Base-by-base conservation (phyloP, 1,284 basidiomycete genomes). In the Veloporphyrellus conicus region DNA sequence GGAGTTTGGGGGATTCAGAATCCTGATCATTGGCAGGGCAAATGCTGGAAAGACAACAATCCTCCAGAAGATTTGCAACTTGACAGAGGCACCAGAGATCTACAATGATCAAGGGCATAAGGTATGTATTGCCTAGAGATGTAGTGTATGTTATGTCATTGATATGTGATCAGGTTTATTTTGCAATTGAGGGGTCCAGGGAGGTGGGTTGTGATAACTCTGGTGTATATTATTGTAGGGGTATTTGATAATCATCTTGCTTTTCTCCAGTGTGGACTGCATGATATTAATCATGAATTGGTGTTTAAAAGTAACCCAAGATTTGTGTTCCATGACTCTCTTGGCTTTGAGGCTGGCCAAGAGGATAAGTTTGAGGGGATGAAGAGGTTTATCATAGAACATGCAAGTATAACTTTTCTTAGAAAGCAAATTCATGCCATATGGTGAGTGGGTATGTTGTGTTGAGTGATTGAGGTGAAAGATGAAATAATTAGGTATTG, bases 41-140 rank as follows among this genome's bases (percentile, higher is more conserved):
- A 54, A 47, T 14, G 42, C 53, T 3, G 48, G 44, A 8, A 54
- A 52, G 35, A 55, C 42, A n/a, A 54, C 48, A 11, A 41, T 55
- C 6, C 48, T 54, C 5, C 40, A 16, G 4, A 6, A 19, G 10
- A 52, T 55, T 19, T 52, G 48, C 10, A 16, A 52, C 42, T 25
- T 42, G 1, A 47, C 39, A 1, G 40, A 52, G 28, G 20, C 37
- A 1, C 53, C 45, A 14, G 45, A 55, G 27, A 33, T 52, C 23
- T 38, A 20, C 7, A 33, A 52, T 11, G 25, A 38, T 31, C 11
- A 31, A 11, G 45, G 46, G 3, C 34, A 44, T 15, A 41, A 41
- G 16, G 53, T 46, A 36, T 3, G 27, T 31, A 31, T 31, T 15
- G 3, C 14, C 29, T 31, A 31, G 11, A 7, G 11, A 31, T 15